Percentiles rank a stretch among this genome's conserved stretches.
Conservation (phyloP, 257 asterid genomes). For the Paulownia fortunei region DNA sequence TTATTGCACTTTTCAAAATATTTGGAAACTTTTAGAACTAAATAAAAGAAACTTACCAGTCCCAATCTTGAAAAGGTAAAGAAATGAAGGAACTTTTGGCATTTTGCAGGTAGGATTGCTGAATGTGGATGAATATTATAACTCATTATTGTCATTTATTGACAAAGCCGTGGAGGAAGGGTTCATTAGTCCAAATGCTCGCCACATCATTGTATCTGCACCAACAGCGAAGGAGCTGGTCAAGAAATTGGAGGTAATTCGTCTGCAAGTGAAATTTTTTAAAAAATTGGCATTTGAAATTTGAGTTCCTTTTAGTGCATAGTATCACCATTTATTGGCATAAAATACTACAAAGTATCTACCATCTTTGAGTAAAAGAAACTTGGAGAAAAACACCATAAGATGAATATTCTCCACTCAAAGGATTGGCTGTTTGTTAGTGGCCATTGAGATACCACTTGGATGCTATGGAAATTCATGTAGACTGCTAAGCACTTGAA, state of each 20-base stretch:
- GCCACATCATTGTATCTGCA: slow-evolving; percentile 63
- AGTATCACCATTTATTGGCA: too few relatives aligned
- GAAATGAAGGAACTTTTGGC: too few relatives aligned
- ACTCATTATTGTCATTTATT: slow-evolving; percentile 50
- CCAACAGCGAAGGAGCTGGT: slow-evolving; percentile 54
- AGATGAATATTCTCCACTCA: slow-evolving; percentile 24
- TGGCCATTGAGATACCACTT: too few relatives aligned
- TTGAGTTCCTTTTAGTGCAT: background rate
- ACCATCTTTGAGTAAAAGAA: background rate
- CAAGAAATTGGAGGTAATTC: slow-evolving; percentile 55
- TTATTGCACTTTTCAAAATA: background rate
- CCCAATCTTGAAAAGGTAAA: background rate
- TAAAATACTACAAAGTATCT: too few relatives aligned
- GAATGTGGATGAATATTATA: slow-evolving; percentile 60
- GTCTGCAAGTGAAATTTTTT: background rate
- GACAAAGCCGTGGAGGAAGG: slow-evolving; percentile 72
- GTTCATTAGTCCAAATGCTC: slow-evolving; percentile 56
- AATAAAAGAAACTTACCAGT: background rate
- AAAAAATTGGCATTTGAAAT: background rate
- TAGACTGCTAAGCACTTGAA: too few relatives aligned
- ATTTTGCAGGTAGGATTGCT: slow-evolving; percentile 60
- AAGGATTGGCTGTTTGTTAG: too few relatives aligned
- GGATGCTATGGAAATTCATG: too few relatives aligned
- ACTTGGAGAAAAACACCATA: background rate
- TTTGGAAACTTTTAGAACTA: too few relatives aligned